These are phyloP conservation scores for Trypanosoma congolense DNA, from an alignment of 208 protist genomes.

Conservation along the genomic window DNA sequence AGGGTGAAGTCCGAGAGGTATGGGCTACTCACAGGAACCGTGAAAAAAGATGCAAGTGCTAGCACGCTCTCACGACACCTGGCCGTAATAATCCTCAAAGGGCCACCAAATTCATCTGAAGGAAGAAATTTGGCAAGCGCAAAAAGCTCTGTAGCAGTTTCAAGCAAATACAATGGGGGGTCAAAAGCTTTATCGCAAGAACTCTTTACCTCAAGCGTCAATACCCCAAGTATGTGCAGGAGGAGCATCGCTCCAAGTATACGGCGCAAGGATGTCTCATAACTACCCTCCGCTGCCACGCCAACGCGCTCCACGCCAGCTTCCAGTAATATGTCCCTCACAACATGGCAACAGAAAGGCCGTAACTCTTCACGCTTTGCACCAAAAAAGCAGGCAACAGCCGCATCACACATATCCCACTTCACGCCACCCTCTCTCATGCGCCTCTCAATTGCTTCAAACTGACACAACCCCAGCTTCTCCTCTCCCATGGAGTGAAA, in stretches of 20 bases:
- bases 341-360: constrained; percentile 21
- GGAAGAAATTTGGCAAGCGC: constrained; percentile 5
- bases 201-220: constrained; percentile 7
- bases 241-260: constrained; percentile 19
- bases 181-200: constrained; percentile 2
- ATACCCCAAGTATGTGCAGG: constrained; percentile 3
- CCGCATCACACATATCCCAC: constrained; percentile 28
- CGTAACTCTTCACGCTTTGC: constrained; percentile 2
- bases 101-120: background rate
- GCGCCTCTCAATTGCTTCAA: constrained; percentile 21
- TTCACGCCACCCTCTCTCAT: constrained; percentile 20
- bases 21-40: constrained; percentile 31
- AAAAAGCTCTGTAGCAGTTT: constrained; percentile 13
- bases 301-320: background rate
- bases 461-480: constrained; percentile 5
- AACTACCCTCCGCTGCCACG: background rate
- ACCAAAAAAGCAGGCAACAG: constrained; percentile 20
- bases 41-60: constrained; percentile 27
- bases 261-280: constrained; percentile 9
- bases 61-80: constrained; percentile 19
- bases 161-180: constrained; percentile 22
- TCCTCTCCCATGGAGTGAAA: constrained; percentile 20
- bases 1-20: constrained; percentile 48
- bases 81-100: constrained; percentile 10
- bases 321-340: constrained; percentile 12